These are phyloP conservation scores for Botrytis pseudocinerea DNA, from an alignment of 2,329 filamentous ascomycete species.

Conservation along the genomic window DNA sequence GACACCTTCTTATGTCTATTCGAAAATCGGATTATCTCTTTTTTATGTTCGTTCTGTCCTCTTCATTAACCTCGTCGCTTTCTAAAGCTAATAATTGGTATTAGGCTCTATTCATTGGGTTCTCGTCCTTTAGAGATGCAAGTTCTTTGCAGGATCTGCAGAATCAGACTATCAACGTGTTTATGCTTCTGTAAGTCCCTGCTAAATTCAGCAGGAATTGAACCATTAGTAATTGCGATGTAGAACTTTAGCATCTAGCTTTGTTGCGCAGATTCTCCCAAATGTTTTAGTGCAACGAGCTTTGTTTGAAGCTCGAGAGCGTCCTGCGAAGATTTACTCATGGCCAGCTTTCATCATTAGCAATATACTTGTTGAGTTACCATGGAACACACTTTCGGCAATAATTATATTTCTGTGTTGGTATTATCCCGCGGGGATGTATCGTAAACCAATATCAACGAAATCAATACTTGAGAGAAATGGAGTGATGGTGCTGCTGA, in stretches of 20 bases:
- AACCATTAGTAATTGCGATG: not conserved
- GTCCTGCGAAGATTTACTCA: constrained; percentile 76
- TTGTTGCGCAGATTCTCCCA: constrained; percentile 78
- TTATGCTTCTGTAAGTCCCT: constrained; percentile 60
- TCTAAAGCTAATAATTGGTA: not conserved
- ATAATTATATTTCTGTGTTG: constrained; percentile 77
- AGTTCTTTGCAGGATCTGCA: constrained; percentile 63
- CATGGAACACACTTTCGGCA: constrained; percentile 74
- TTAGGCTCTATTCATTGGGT: constrained; percentile 61
- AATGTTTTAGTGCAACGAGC: constrained; percentile 54
- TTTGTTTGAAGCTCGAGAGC: constrained; percentile 70
- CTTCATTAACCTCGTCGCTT: not conserved
- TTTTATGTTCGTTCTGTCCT: constrained; percentile 46
- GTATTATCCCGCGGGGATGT: constrained; percentile 84
- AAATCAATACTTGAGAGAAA: constrained; percentile 67
- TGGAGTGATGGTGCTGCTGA: constrained; percentile 75
- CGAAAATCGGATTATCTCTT: constrained; percentile 34
- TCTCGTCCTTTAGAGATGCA: constrained; percentile 67
- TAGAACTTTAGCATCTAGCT: constrained; percentile 65
- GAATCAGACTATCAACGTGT: constrained; percentile 71
- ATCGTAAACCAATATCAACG: constrained; percentile 65
- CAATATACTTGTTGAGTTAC: constrained; percentile 79
- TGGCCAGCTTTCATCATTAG: constrained; percentile 67
- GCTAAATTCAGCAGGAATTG: not conserved
- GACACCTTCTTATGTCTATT: constrained; percentile 56